Percentiles rank a stretch among this genome's conserved stretches.
phyloP scores from a whole-genome alignment of 805 yeast genomes.

The Saturnispora besseyi region DNA sequence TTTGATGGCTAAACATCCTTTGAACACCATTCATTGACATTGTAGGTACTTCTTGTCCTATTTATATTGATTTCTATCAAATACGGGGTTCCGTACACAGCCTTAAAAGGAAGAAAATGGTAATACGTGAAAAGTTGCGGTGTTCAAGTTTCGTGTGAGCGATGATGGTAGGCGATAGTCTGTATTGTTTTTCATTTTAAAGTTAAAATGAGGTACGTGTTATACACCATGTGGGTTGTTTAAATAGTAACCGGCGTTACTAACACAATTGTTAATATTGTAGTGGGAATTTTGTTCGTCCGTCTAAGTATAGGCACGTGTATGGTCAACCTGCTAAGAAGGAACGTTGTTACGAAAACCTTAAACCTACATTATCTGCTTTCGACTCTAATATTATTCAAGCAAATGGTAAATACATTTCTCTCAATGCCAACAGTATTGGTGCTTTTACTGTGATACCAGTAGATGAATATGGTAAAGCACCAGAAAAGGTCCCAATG shows the following conservation, averaged over 20 bases:
- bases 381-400: constrained; percentile 92
- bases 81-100: constrained; percentile 1
- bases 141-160: background rate
- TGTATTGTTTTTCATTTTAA: background rate
- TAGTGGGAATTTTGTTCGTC: constrained; percentile 87
- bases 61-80: background rate
- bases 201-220: background rate
- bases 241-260: background rate
- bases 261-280: background rate
- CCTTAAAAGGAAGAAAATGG: background rate
- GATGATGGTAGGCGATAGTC: background rate
- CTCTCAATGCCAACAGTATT: constrained; percentile 90
- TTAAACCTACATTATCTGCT: constrained; percentile 79
- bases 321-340: constrained; percentile 79
- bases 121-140: background rate
- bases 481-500: constrained; percentile 87
- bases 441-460: constrained; percentile 97
- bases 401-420: constrained; percentile 75
- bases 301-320: constrained; percentile 94
- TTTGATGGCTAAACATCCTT: background rate
- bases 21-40: background rate
- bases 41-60: background rate
- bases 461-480: constrained; percentile 74
- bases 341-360: constrained; percentile 65
- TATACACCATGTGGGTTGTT: too few relatives aligned